Base-by-base conservation (phyloP, 768 basidiomycete species). In the Lactifluus piperatus region DNA sequence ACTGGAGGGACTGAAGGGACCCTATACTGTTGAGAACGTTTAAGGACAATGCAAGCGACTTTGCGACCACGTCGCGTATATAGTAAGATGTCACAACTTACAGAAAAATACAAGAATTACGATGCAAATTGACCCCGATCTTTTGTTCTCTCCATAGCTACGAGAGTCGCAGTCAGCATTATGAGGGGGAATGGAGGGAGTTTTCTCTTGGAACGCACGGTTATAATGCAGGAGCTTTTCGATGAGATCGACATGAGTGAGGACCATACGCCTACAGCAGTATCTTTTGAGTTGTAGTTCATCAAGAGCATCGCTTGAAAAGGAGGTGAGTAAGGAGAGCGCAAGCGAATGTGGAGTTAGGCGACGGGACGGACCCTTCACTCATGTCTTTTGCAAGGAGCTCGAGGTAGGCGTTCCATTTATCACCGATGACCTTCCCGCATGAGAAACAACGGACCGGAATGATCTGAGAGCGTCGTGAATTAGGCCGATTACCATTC, bases 211-310 rank as follows among this genome's bases (percentile, higher is more conserved):
- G 32, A 39, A 77, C 88, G 66, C 52, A 97, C 94, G 93, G 72
- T 94, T 95, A 71, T 95, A 98, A 67, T 95, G 92, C 24, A 98
- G 76, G 18, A 97, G 79, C 73, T 97, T 97, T 74, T 97, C 95
- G 65, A 97, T 97, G 63, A 97, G 79, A 73, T 97, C 95, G 56
- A 97, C 95, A 71, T 98, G 95, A 0, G 95, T 97, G 54, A 97
- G 76, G 5, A 98, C 91, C 95, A 97, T 98, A 48, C 95, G 82
- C 47, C 94, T 80, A 73, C 95, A 97, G 73, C 95, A 98, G 69
- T 98, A 98, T 56, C 95, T 76, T 72, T 91, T 94, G 46, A 98
- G 74, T 64, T 94, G 88, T 1, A 95, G 76, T 66, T 88, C 84
- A 62, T 94, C 92, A 45, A 97, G 79, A 5, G 93, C 92, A 55